phyloP scores from a whole-genome alignment of 257 asterid species.

The Nicotiana obtusifolia region DNA sequence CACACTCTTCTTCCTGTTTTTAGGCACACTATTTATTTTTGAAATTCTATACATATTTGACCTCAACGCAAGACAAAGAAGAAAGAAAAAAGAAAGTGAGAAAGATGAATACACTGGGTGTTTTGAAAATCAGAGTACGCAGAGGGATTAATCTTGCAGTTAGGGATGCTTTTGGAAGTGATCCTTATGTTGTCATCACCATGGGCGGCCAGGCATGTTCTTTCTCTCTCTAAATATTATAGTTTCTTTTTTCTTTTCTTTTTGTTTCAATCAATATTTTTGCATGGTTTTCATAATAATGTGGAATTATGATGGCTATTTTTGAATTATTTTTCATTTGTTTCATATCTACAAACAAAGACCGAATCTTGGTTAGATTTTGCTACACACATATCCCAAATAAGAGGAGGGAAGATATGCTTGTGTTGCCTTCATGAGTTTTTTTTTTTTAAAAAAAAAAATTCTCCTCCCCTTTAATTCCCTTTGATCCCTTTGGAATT shows the following conservation, averaged over 20 bases:
- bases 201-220: conserved; percentile 51
- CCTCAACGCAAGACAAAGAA: background rate
- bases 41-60: background rate
- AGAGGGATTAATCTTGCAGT: conserved; percentile 76
- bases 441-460: too few species aligned
- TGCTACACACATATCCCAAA: background rate
- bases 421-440: too few species aligned
- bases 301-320: background rate
- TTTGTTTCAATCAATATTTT: background rate
- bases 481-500: too few species aligned
- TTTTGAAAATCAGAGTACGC: conserved; percentile 50
- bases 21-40: background rate
- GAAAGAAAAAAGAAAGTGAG: too few species aligned
- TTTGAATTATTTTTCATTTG: background rate
- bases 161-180: conserved; percentile 70
- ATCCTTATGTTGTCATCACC: conserved; percentile 65
- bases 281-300: background rate
- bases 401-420: background rate
- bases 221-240: background rate
- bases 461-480: too few species aligned
- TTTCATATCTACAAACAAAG: background rate
- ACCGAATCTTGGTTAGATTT: too few species aligned
- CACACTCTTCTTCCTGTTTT: background rate
- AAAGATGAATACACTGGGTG: conserved; percentile 50
- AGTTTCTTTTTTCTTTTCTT: background rate